These are phyloP conservation scores for Lipomyces anomalus DNA, from an alignment of 805 yeast species.

Conservation along the genomic window DNA sequence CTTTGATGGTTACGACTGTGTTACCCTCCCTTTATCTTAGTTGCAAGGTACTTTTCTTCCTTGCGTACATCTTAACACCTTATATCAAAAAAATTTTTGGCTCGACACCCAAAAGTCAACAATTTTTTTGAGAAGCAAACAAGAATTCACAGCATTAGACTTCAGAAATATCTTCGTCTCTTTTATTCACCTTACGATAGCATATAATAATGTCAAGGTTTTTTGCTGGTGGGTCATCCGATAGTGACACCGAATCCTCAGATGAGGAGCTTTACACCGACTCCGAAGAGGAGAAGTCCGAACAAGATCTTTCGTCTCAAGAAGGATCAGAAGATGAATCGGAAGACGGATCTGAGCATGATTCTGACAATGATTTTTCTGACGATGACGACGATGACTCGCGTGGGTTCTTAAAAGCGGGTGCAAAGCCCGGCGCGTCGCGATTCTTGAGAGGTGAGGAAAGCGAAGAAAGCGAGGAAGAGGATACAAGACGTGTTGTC, in stretches of 20 bases:
- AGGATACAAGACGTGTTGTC: constrained; percentile 69
- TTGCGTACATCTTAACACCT: background rate
- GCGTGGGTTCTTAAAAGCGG: constrained; percentile 34
- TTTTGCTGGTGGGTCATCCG: constrained; percentile 56
- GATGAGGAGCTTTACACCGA: constrained; percentile 53
- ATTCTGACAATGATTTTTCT: constrained; percentile 34
- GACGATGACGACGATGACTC: constrained; percentile 25
- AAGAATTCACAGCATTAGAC: background rate
- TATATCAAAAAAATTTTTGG: constrained; percentile 8
- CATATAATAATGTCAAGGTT: constrained; percentile 90
- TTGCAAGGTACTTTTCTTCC: background rate
- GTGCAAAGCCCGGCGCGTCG: constrained; percentile 33
- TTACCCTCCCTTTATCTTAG: too few species aligned
- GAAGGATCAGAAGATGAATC: constrained; percentile 42
- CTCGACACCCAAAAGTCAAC: background rate
- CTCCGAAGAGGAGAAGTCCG: constrained; percentile 25
- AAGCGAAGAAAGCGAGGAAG: constrained; percentile 46
- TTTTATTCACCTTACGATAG: too few species aligned
- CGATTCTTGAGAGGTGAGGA: constrained; percentile 36
- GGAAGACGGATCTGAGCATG: constrained; percentile 35
- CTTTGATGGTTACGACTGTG: too few species aligned
- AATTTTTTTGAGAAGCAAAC: background rate
- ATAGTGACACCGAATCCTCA: constrained; percentile 56
- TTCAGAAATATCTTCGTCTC: background rate
- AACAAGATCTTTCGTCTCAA: constrained; percentile 33